These are phyloP conservation scores for Agapanthus africanus DNA, from an alignment of 106 monocot genomes.

Conservation along the genomic window DNA sequence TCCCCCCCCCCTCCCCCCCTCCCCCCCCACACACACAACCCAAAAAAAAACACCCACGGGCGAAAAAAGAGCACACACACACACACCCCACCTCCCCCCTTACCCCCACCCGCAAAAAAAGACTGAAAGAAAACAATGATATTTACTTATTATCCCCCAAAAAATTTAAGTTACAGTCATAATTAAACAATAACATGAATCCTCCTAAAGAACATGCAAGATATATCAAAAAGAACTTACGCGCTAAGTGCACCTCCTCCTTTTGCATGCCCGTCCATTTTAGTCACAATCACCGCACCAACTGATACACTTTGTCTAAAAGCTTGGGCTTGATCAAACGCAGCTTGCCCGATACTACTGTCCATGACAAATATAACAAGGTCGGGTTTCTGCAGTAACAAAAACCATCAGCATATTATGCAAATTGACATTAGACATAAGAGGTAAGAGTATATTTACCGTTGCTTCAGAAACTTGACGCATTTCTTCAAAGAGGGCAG, in stretches of 20 bases:
- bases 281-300: slow-evolving; percentile 94
- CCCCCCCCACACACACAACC: too few relatives aligned
- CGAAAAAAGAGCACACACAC: too few relatives aligned
- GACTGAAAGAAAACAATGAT: too few relatives aligned
- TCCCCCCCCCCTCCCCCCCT: too few relatives aligned
- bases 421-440: not conserved
- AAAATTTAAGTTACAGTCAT: too few relatives aligned
- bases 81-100: too few relatives aligned
- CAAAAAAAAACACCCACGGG: too few relatives aligned
- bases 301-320: slow-evolving; percentile 97
- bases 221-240: slow-evolving; percentile 70
- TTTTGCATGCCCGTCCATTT: slow-evolving; percentile 99
- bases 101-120: too few relatives aligned
- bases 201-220: not conserved
- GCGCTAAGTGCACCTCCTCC: slow-evolving; percentile 99
- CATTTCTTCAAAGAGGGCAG: slow-evolving; percentile 99
- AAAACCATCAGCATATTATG: not conserved
- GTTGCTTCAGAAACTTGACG: slow-evolving; percentile 96
- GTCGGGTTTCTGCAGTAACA: slow-evolving; percentile 76
- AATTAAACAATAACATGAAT: not conserved
- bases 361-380: slow-evolving; percentile 99
- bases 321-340: slow-evolving; percentile 96
- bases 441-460: slow-evolving; percentile 29
- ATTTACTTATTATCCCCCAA: too few relatives aligned
- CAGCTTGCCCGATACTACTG: slow-evolving; percentile 97